These are phyloP conservation scores for Penicillium longicatenatum DNA, from an alignment of 495 filamentous ascomycete species.

Conservation along the genomic window DNA sequence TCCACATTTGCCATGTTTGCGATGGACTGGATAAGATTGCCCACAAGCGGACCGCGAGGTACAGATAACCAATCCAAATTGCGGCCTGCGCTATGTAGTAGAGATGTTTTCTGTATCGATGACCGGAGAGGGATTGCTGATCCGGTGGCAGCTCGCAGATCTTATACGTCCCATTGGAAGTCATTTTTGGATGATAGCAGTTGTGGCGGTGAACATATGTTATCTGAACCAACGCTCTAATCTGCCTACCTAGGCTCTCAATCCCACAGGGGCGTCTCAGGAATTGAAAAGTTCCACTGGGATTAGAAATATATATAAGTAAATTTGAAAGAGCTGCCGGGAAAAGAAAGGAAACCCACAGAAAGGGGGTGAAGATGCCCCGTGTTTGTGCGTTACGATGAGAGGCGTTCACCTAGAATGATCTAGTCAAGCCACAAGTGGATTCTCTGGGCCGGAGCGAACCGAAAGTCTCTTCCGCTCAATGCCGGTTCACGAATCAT, in stretches of 20 bases:
- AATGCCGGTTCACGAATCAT: neutral
- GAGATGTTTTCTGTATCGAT: slow-evolving; percentile 26
- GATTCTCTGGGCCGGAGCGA: slow-evolving; percentile 18
- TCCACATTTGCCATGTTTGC: slow-evolving; percentile 35
- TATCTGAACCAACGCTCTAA: neutral
- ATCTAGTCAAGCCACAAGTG: slow-evolving; percentile 17
- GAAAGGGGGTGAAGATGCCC: slow-evolving; percentile 12
- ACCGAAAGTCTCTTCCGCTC: slow-evolving; percentile 8
- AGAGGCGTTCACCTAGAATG: slow-evolving; percentile 10
- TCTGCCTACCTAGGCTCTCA: neutral
- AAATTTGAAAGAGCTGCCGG: neutral
- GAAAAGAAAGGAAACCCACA: neutral
- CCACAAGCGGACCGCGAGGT: slow-evolving; percentile 25
- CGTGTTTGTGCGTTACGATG: slow-evolving; percentile 18
- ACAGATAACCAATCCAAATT: slow-evolving; percentile 26
- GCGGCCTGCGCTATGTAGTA: slow-evolving; percentile 24
- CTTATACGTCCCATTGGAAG: slow-evolving; percentile 10
- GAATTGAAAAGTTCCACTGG: neutral
- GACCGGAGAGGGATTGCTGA: slow-evolving; percentile 15
- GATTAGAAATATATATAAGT: neutral
- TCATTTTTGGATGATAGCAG: neutral
- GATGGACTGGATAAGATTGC: slow-evolving; percentile 10
- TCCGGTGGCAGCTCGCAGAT: slow-evolving; percentile 31
- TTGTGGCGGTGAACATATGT: neutral
- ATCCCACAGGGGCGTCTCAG: neutral